Percentiles rank a stretch among this genome's conserved stretches.
phyloP scores from a whole-genome alignment of 805 yeast species.

The Myxozyma monticola region DNA sequence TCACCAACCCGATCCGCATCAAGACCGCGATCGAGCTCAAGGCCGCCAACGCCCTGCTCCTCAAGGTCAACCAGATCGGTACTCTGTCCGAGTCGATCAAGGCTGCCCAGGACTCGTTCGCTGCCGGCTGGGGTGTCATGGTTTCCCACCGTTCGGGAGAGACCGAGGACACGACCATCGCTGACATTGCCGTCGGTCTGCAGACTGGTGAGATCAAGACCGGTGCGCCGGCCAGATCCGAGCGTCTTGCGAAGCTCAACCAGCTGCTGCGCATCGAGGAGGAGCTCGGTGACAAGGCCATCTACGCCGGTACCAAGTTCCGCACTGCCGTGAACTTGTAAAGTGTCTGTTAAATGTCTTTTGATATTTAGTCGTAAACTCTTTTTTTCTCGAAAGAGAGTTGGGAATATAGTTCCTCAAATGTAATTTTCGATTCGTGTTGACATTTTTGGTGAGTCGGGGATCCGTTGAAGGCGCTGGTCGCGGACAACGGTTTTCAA shows the following conservation, averaged over 20 bases:
- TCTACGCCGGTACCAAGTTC: constrained; percentile 45
- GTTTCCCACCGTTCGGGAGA: constrained; percentile 99
- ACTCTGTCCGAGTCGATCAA: constrained; percentile 91
- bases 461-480: too few relatives aligned
- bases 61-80: constrained; percentile 99
- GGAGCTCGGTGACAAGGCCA: constrained; percentile 96
- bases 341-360: too few relatives aligned
- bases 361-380: too few relatives aligned
- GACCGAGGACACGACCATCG: constrained; percentile 98
- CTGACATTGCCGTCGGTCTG: constrained; percentile 96
- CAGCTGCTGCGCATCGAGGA: constrained; percentile 98
- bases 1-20: constrained; percentile 95
- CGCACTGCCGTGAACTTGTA: constrained; percentile 21
- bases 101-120: constrained; percentile 93
- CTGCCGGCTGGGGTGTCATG: constrained; percentile 99
- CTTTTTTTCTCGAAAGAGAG: too few relatives aligned
- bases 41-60: constrained; percentile 89
- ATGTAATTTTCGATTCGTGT: too few relatives aligned
- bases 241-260: constrained; percentile 98
- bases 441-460: too few relatives aligned
- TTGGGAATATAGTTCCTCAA: too few relatives aligned
- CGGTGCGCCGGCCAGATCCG: constrained; percentile 99
- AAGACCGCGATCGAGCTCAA: constrained; percentile 94
- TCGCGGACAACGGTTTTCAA: too few relatives aligned
- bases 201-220: constrained; percentile 99